These are phyloP conservation scores for Oidium heveae DNA, from an alignment of 2,329 filamentous ascomycete genomes.

Conservation along the genomic window DNA sequence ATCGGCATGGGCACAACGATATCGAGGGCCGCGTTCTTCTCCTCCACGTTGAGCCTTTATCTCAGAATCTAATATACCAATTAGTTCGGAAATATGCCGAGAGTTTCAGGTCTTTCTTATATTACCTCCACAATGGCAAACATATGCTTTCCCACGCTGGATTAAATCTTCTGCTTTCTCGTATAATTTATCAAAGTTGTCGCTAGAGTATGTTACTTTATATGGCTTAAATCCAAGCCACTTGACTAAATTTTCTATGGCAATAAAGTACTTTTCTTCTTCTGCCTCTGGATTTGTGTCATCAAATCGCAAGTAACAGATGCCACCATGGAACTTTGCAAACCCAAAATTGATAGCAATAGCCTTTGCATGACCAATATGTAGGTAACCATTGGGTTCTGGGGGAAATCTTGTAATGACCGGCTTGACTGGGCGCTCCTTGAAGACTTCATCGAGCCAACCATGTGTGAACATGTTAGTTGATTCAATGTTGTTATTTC, in stretches of 20 bases:
- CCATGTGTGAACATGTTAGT: constrained; percentile 49
- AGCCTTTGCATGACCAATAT: constrained; percentile 85
- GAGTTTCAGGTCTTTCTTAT: neutral
- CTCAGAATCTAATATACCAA: constrained; percentile 31
- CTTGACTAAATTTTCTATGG: constrained; percentile 66
- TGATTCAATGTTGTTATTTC: constrained; percentile 6
- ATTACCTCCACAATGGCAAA: constrained; percentile 56
- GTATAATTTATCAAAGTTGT: constrained; percentile 69
- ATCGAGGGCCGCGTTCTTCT: constrained; percentile 42
- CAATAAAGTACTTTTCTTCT: constrained; percentile 66
- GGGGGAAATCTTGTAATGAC: constrained; percentile 55
- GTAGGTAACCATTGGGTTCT: constrained; percentile 80
- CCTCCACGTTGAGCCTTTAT: constrained; percentile 74
- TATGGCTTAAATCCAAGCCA: constrained; percentile 64
- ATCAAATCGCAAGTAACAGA: constrained; percentile 56
- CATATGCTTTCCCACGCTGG: constrained; percentile 43
- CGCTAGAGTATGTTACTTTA: constrained; percentile 64
- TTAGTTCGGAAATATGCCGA: constrained; percentile 8
- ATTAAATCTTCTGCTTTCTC: constrained; percentile 74
- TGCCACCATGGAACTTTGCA: constrained; percentile 55
- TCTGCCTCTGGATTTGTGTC: constrained; percentile 91
- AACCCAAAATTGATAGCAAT: constrained; percentile 96
- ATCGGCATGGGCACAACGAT: constrained; percentile 56
- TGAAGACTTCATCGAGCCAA: constrained; percentile 48
- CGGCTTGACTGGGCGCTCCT: constrained; percentile 33